Percentiles rank a stretch among this genome's conserved stretches.
phyloP scores from a whole-genome alignment of 306 rosid genomes.

The Arachis hypogaea region DNA sequence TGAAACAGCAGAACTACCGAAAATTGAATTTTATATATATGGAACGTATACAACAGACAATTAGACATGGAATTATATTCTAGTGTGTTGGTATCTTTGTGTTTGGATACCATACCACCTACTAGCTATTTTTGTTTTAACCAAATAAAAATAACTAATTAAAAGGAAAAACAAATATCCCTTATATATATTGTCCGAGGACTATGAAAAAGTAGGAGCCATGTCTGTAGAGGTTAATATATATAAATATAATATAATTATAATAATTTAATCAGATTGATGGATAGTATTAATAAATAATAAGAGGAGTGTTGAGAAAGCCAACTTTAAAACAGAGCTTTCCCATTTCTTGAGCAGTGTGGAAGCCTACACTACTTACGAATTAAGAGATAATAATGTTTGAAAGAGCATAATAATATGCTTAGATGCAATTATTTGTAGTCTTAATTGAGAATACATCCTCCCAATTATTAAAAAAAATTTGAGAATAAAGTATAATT shows the following conservation, averaged over 20 bases:
- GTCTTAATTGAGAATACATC: not conserved
- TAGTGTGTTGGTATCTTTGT: not conserved
- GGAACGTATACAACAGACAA: too few relatives aligned
- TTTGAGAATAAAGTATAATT: too few relatives aligned
- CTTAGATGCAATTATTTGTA: not conserved
- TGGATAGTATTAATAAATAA: conserved; percentile 15
- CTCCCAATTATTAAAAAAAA: too few relatives aligned
- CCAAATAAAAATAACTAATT: not conserved
- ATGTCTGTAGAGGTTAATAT: conserved; percentile 15
- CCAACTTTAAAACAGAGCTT: conserved; percentile 33
- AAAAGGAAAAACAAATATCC: not conserved
- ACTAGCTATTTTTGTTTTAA: not conserved
- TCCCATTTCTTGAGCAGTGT: conserved; percentile 54
- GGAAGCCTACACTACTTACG: not conserved
- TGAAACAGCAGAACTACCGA: too few relatives aligned
- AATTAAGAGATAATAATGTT: conserved; percentile 12
- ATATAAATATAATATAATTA: not conserved
- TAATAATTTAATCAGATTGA: not conserved
- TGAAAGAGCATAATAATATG: not conserved
- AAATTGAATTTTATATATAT: too few relatives aligned
- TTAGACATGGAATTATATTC: not conserved
- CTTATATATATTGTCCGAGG: conserved; percentile 7
- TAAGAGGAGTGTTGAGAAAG: conserved; percentile 10
- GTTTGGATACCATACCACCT: not conserved
- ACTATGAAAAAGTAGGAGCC: conserved; percentile 2